phyloP scores from a whole-genome alignment of 148 eudicot species.

The Drosera capensis region DNA sequence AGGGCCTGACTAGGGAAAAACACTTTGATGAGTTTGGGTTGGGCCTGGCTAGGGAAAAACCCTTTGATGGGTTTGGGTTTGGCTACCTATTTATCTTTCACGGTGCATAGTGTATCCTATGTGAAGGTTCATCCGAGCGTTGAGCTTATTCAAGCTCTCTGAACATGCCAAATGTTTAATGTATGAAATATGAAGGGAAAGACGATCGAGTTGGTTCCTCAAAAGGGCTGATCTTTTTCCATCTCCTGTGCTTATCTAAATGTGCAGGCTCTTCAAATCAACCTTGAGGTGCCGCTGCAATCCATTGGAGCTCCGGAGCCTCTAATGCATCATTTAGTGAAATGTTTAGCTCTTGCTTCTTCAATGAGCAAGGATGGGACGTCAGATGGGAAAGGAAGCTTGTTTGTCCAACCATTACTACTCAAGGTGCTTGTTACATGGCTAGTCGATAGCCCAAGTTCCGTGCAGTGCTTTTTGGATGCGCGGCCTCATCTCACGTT shows the following conservation, averaged over 20 bases:
- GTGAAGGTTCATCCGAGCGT: no score
- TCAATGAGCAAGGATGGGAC: constrained; percentile 64
- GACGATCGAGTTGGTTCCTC: no score
- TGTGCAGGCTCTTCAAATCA: constrained; percentile 60
- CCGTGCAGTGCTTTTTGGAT: constrained; percentile 77
- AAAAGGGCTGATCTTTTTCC: no score
- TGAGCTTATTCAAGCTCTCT: no score
- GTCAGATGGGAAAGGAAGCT: constrained; percentile 21
- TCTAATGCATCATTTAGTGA: constrained; percentile 82
- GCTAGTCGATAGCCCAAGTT: constrained; percentile 69
- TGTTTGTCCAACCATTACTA: constrained; percentile 53
- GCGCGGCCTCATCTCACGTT: constrained; percentile 83
- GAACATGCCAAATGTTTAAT: no score
- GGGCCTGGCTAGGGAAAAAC: no score
- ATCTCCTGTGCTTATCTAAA: background rate
- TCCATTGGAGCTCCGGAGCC: constrained; percentile 74
- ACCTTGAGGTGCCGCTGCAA: constrained; percentile 58
- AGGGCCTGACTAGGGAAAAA: no score
- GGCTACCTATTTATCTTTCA: no score
- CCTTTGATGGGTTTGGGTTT: no score
- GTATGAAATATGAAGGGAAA: no score
- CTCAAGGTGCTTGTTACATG: constrained; percentile 68
- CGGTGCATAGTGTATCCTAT: no score
- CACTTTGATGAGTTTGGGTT: no score
- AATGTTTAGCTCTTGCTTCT: constrained; percentile 86